phyloP scores from a whole-genome alignment of 116 monocot species.

The Cymodocea nodosa region DNA sequence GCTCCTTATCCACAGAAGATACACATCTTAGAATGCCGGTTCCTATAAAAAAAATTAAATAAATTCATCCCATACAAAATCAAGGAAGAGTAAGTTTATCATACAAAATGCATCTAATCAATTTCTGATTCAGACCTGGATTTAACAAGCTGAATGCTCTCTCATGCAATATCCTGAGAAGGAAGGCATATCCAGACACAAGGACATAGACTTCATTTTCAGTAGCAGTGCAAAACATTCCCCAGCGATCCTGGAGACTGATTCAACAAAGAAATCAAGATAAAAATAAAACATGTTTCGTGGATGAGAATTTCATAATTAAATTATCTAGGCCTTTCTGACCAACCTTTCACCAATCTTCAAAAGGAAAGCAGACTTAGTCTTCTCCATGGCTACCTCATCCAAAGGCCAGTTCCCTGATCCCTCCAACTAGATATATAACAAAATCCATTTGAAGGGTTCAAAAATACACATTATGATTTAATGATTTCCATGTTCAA shows the following conservation, averaged over 20 bases:
- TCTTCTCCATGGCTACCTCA: conserved; percentile 66
- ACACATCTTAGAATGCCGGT: conserved; percentile 27
- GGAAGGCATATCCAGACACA: conserved; percentile 81
- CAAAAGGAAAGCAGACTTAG: conserved; percentile 78
- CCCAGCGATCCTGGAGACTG: conserved; percentile 64
- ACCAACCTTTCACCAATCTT: conserved; percentile 83
- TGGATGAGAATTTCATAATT: neutral
- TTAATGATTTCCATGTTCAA: neutral
- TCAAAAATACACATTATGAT: neutral
- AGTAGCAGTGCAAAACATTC: conserved; percentile 47
- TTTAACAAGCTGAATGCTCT: conserved; percentile 45
- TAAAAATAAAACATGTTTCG: neutral
- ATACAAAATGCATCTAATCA: neutral
- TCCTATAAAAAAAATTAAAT: conserved; percentile 19
- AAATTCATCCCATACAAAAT: conserved; percentile 1
- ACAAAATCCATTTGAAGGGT: neutral
- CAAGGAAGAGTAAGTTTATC: neutral
- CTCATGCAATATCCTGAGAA: conserved; percentile 80
- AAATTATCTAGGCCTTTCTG: neutral
- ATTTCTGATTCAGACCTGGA: conserved; percentile 34
- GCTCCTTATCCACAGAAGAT: conserved; percentile 49
- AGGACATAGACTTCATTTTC: conserved; percentile 80
- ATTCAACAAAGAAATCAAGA: neutral
- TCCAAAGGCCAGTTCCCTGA: conserved; percentile 94
- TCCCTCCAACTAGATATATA: conserved; percentile 63